These are phyloP conservation scores for Solanum chiquidenum DNA, from an alignment of 257 asterid species.

Conservation along the genomic window DNA sequence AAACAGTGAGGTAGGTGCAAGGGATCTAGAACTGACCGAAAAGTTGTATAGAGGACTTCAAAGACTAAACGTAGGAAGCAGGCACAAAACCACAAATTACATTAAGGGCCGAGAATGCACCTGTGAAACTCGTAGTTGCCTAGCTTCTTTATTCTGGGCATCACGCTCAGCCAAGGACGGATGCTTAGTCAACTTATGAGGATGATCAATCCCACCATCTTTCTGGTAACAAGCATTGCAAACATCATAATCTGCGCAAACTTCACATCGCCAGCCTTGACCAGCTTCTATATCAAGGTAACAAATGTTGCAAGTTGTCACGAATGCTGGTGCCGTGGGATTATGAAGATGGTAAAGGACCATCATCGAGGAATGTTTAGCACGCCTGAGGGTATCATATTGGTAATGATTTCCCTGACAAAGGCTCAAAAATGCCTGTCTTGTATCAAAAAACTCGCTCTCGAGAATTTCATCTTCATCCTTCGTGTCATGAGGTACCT, in stretches of 20 bases:
- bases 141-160: slow-evolving; percentile 93
- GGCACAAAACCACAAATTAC: not conserved
- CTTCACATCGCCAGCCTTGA: slow-evolving; percentile 98
- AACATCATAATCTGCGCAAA: slow-evolving; percentile 86
- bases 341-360: slow-evolving; percentile 97
- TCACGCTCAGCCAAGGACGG: slow-evolving; percentile 69
- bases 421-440: slow-evolving; percentile 93
- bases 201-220: slow-evolving; percentile 77
- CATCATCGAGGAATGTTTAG: slow-evolving; percentile 99
- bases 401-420: slow-evolving; percentile 99
- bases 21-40: not conserved
- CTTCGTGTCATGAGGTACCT: slow-evolving; percentile 69
- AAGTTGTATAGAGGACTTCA: not conserved
- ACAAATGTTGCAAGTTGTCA: slow-evolving; percentile 56
- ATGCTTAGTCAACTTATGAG: slow-evolving; percentile 73
- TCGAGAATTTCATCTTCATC: slow-evolving; percentile 84
- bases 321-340: slow-evolving; percentile 97
- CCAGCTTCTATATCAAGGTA: slow-evolving; percentile 88
- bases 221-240: slow-evolving; percentile 82
- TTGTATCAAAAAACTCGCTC: slow-evolving; percentile 98
- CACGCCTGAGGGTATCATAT: slow-evolving; percentile 93
- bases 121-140: slow-evolving; percentile 81
- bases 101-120: slow-evolving; percentile 16
- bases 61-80: not conserved
- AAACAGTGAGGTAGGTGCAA: not conserved